These are phyloP conservation scores for Diospyros lotus DNA, from an alignment of 148 eudicot genomes.

Conservation along the genomic window DNA sequence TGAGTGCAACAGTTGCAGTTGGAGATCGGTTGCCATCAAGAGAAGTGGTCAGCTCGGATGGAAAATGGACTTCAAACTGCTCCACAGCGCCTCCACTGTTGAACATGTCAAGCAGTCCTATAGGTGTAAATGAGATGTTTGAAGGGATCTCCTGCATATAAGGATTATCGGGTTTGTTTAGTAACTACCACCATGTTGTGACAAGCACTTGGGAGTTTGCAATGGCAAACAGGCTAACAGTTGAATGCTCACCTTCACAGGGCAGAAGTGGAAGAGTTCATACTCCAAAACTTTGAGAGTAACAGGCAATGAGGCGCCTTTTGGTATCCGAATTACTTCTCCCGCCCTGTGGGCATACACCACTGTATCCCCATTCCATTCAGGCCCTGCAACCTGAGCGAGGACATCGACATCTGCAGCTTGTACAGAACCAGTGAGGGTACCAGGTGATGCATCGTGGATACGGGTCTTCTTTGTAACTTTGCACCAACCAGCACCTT, in stretches of 20 bases:
- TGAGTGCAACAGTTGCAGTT: conserved; percentile 43
- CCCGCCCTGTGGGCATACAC: conserved; percentile 67
- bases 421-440: conserved; percentile 56
- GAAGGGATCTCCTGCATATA: conserved; percentile 49
- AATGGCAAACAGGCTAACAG: too few species aligned
- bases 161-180: not conserved
- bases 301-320: conserved; percentile 69
- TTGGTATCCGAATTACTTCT: conserved; percentile 53
- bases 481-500: conserved; percentile 98
- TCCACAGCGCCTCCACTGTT: conserved; percentile 77
- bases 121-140: conserved; percentile 69
- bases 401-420: conserved; percentile 65
- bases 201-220: not conserved
- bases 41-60: conserved; percentile 21
- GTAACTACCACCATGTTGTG: not conserved
- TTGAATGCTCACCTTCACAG: conserved; percentile 50
- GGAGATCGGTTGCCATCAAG: conserved; percentile 25
- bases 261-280: conserved; percentile 85
- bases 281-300: conserved; percentile 80
- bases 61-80: conserved; percentile 32
- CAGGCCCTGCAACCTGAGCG: conserved; percentile 53
- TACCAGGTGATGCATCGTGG: conserved; percentile 74
- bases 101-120: conserved; percentile 87
- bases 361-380: conserved; percentile 68
- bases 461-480: conserved; percentile 71